Evolutionary conservation across 2,329 filamentous ascomycete genomes (phyloP).

Genomic region (Massarina eburnea): DNA sequence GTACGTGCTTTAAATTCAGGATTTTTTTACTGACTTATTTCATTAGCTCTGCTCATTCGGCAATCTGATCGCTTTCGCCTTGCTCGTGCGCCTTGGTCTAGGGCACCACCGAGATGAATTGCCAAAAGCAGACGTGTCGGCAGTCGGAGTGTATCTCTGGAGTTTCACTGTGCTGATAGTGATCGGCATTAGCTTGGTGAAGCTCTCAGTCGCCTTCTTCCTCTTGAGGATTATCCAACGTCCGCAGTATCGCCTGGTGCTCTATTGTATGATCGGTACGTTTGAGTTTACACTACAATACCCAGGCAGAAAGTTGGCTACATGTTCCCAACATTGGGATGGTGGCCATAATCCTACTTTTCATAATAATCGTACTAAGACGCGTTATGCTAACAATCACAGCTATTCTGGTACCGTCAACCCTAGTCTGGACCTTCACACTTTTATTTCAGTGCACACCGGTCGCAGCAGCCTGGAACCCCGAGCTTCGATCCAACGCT

Average conservation of each 20-base stretch:
- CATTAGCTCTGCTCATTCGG: constrained; percentile 21
- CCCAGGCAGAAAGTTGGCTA: no score
- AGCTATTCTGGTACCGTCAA: constrained; percentile 35
- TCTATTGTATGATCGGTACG: constrained; percentile 47
- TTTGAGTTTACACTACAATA: no score
- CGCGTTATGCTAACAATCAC: constrained; percentile 8
- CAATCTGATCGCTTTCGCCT: constrained; percentile 10
- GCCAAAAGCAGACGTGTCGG: constrained; percentile 23
- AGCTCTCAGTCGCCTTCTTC: constrained; percentile 50
- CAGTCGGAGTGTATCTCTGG: constrained; percentile 41
- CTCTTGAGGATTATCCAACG: constrained; percentile 46
- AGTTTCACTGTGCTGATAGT: constrained; percentile 46
- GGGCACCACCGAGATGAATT: constrained; percentile 46
- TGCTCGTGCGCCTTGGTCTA: constrained; percentile 35
- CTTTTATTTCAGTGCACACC: constrained; percentile 51
- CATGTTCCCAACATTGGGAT: no score
- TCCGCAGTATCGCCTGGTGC: constrained; percentile 39
- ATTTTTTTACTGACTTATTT: neutral
- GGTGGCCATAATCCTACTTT: no score
- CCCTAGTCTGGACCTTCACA: constrained; percentile 46
- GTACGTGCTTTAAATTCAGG: neutral
- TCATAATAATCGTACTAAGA: no score
- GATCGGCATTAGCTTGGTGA: constrained; percentile 48
- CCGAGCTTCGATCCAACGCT: neutral
- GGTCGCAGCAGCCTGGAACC: constrained; percentile 49